These are phyloP conservation scores for Pseudogymnoascus sp. DNA, from an alignment of 2,329 filamentous ascomycete genomes.

Conservation along the genomic window DNA sequence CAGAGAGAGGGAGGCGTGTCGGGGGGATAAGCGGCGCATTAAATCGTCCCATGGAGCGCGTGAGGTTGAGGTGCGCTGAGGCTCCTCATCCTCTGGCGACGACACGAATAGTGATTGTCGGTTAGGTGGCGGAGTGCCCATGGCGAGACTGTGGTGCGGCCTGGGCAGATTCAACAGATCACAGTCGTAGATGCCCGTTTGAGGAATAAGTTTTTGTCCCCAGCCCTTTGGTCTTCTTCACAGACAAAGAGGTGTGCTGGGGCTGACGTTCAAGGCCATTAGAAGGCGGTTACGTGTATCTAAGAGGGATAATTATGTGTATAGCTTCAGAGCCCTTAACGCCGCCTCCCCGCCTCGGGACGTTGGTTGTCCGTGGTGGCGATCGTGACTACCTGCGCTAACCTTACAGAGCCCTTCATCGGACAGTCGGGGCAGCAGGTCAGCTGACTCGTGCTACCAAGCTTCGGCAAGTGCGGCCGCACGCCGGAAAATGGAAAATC, in stretches of 20 bases:
- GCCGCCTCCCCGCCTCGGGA: neutral
- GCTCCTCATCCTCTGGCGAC: slow-evolving; percentile 1
- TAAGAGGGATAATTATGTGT: neutral
- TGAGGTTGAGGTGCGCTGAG: neutral
- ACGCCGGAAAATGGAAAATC: neutral
- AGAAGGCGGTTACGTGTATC: slow-evolving; percentile 1
- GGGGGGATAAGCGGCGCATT: neutral
- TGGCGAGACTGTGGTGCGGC: slow-evolving; percentile 3
- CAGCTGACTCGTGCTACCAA: neutral
- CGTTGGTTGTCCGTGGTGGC: neutral
- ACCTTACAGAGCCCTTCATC: neutral
- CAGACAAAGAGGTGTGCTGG: slow-evolving; percentile 1
- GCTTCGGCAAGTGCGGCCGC: neutral
- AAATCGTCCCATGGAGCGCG: neutral
- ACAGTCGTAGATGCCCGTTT: neutral
- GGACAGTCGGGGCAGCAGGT: neutral
- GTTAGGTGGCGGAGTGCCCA: neutral
- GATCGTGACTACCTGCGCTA: neutral
- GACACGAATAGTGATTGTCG: slow-evolving; percentile 4
- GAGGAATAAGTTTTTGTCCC: neutral
- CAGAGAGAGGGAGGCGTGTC: neutral
- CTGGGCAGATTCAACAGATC: neutral
- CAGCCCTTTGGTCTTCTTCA: neutral
- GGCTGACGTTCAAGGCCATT: neutral
- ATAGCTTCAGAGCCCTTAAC: neutral